These are phyloP conservation scores for Candida patagonica DNA, from an alignment of 805 yeast species.

Conservation along the genomic window DNA sequence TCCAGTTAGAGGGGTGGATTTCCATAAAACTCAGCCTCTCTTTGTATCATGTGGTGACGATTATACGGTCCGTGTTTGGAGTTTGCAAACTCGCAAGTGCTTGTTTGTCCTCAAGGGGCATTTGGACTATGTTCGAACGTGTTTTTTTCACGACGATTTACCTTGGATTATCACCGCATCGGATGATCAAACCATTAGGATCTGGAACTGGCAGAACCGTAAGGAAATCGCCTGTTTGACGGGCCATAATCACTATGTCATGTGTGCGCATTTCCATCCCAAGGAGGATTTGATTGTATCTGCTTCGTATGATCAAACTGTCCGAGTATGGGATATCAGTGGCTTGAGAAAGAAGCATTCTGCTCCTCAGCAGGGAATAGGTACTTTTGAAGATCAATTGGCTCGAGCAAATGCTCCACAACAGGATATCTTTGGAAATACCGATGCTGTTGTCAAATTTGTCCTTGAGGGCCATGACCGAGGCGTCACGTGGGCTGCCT, in stretches of 20 bases:
- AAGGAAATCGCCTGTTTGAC: conserved; percentile 95
- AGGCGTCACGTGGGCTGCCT: conserved; percentile 97
- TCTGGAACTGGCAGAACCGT: conserved; percentile 99
- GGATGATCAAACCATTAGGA: conserved; percentile 96
- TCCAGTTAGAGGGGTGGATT: conserved; percentile 89
- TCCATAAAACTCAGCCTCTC: conserved; percentile 97
- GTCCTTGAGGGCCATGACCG: conserved; percentile 97
- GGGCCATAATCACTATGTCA: conserved; percentile 96
- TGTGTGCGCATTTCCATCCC: conserved; percentile 98
- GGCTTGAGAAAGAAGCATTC: conserved; percentile 93
- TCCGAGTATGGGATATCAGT: conserved; percentile 96
- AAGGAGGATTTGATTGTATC: conserved; percentile 89
- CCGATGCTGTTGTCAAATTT: conserved; percentile 89
- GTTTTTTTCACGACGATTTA: conserved; percentile 85
- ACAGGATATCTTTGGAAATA: conserved; percentile 90
- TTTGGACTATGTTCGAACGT: conserved; percentile 90
- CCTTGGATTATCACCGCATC: conserved; percentile 97
- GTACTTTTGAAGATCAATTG: conserved; percentile 35
- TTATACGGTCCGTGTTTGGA: conserved; percentile 92
- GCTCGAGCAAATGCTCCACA: conserved; percentile 48
- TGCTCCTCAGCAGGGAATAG: conserved; percentile 39
- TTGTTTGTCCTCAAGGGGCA: conserved; percentile 88
- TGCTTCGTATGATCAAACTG: conserved; percentile 96
- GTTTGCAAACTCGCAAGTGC: conserved; percentile 82
- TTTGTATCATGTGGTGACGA: conserved; percentile 98